phyloP scores from a whole-genome alignment of 2,329 filamentous ascomycete genomes.

The Dactylonectria estremocensis region DNA sequence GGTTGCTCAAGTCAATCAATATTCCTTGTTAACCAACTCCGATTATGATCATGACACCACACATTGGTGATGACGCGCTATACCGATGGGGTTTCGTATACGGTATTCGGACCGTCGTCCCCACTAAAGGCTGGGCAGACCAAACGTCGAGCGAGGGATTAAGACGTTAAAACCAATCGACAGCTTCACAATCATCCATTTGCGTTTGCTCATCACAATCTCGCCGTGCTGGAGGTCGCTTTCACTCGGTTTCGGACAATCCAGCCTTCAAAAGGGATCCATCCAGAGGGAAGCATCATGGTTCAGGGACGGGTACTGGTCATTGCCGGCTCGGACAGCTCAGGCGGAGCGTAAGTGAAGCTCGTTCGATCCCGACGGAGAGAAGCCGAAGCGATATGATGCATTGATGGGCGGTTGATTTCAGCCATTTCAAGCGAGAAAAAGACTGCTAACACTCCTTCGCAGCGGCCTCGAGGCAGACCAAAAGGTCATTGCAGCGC shows the following conservation, averaged over 20 bases:
- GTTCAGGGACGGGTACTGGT: constrained; percentile 74
- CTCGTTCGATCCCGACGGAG: not conserved
- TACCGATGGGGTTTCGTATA: not conserved
- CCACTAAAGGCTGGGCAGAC: constrained; percentile 26
- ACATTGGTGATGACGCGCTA: constrained; percentile 23
- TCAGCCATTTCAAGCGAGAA: not conserved
- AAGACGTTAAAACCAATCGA: constrained; percentile 10
- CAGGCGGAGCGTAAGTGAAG: constrained; percentile 82
- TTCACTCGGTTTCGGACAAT: not conserved
- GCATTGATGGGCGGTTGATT: not conserved
- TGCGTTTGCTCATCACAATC: not conserved
- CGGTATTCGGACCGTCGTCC: not conserved
- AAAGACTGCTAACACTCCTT: not conserved
- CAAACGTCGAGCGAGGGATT: constrained; percentile 26
- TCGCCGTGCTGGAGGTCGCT: not conserved
- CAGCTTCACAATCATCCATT: not conserved
- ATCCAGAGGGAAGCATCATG: constrained; percentile 49
- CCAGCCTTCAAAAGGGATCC: not conserved
- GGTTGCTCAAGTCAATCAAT: not conserved
- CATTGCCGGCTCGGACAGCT: constrained; percentile 92
- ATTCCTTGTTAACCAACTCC: not conserved
- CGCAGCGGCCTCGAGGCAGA: constrained; percentile 92
- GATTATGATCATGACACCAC: constrained; percentile 1
- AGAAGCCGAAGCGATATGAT: not conserved
- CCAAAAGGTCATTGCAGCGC: constrained; percentile 92